Evolutionary conservation across 805 yeast genomes (phyloP).

Genomic region (Zygoascus bituminiphila): DNA sequence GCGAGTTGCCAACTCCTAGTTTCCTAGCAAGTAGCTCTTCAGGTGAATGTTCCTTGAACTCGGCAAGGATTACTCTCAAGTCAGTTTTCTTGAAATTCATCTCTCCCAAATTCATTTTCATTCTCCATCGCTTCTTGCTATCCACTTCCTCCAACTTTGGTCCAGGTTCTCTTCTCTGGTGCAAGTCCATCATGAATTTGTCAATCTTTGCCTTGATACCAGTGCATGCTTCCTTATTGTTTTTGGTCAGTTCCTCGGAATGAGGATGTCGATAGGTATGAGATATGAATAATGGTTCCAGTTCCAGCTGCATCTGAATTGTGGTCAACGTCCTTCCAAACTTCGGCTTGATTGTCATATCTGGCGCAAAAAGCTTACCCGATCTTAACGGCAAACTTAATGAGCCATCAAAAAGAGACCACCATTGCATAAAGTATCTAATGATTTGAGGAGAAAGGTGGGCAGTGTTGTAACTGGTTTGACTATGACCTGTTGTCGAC

Average conservation of each 20-base stretch:
- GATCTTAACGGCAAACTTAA: conserved; percentile 69
- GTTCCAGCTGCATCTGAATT: conserved; percentile 66
- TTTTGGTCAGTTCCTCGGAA: conserved; percentile 33
- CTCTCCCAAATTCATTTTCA: conserved; percentile 60
- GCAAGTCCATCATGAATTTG: conserved; percentile 54
- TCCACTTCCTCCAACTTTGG: conserved; percentile 5
- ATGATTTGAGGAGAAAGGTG: conserved; percentile 69
- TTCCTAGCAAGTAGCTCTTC: conserved; percentile 33
- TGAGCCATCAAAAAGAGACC: conserved; percentile 74
- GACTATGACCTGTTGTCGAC: background rate
- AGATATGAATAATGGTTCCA: conserved; percentile 65
- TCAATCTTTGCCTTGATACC: conserved; percentile 64
- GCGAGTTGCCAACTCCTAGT: conserved; percentile 11
- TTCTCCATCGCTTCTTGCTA: conserved; percentile 30
- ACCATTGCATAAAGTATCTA: conserved; percentile 71
- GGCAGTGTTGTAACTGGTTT: conserved; percentile 48
- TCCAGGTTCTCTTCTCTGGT: conserved; percentile 41
- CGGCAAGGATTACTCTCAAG: conserved; percentile 55
- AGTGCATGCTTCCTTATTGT: conserved; percentile 38
- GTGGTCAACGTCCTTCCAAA: conserved; percentile 70
- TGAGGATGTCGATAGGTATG: conserved; percentile 54
- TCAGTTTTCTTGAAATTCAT: conserved; percentile 64
- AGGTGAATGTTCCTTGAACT: conserved; percentile 48
- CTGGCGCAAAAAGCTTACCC: conserved; percentile 52
- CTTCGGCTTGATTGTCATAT: conserved; percentile 33